A percentile compares a stretch with the other conserved stretches of the same genome.
phyloP scores from a whole-genome alignment of 2,329 filamentous ascomycete genomes.

The Passalora sequoiae region DNA sequence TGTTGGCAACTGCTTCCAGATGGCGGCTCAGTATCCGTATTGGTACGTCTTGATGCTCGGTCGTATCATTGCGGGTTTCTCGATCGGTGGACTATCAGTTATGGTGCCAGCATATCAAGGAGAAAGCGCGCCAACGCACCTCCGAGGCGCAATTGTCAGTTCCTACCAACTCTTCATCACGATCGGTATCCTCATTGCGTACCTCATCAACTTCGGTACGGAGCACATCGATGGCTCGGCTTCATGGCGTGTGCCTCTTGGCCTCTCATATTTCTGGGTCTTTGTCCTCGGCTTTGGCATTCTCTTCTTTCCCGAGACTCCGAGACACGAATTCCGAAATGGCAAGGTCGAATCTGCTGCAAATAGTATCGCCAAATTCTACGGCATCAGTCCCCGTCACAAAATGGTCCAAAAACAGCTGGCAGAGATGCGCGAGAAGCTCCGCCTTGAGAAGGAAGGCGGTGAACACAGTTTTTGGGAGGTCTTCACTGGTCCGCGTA shows the following conservation, averaged over 20 bases:
- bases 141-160: constrained; percentile 58
- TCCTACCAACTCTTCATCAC: too few species aligned
- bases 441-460: constrained; percentile 39
- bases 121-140: constrained; percentile 57
- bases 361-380: constrained; percentile 40
- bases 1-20: constrained; percentile 60
- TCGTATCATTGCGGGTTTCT: constrained; percentile 57
- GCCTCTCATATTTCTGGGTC: constrained; percentile 42
- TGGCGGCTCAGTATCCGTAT: constrained; percentile 46
- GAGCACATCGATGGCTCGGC: constrained; percentile 36
- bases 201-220: constrained; percentile 55
- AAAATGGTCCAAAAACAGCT: constrained; percentile 38
- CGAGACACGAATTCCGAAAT: constrained; percentile 42
- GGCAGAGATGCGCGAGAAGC: constrained; percentile 41
- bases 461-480: constrained; percentile 49
- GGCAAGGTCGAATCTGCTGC: constrained; percentile 38
- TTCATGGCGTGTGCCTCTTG: constrained; percentile 46
- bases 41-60: constrained; percentile 63
- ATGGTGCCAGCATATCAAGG: constrained; percentile 62
- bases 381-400: constrained; percentile 45
- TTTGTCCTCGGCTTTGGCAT: constrained; percentile 43
- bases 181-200: constrained; percentile 56
- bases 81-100: constrained; percentile 59
- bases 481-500: constrained; percentile 43
- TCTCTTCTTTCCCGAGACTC: constrained; percentile 44